Base-by-base conservation (phyloP, 2,329 filamentous ascomycete species). In the Paracorniculantispora psalliotae region DNA sequence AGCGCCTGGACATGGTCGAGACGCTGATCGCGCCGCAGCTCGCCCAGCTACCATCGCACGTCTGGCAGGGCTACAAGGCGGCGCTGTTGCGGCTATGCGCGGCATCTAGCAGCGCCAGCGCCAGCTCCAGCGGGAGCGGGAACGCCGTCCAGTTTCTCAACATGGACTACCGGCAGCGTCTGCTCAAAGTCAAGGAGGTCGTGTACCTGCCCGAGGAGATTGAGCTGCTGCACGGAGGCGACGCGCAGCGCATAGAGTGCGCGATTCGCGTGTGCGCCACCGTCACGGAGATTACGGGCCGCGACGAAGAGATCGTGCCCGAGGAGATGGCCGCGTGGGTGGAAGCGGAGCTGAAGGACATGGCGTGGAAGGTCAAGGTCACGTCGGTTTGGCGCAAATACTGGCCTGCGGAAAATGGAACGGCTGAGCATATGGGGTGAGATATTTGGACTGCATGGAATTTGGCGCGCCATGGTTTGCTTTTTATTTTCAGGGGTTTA, bases 151-250 rank as follows among this genome's bases (percentile, higher is more conserved):
- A n/a, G n/a, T n/a, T 63, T 5, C 53, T 58, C 17, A 49, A 59
- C 8, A 61, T 67, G 56, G 43, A 59, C 21, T 68, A 65, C 60
- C 17, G 51, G 12, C 61, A 66, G 30, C 65, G 68, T 4, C 63
- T 69, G 2, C 35, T 30, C 2, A 64, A 57, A 19, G 61, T 73
- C 30, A 61, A 63, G 13, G 62, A 59, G 15, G 66, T 72, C 19
- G 56, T 69, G 5, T 71, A 65, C 19, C 25, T 69, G 5, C 56
- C 61, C 4, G 71, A 73, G 52, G 71, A 73, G 61, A 48, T 65
- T 35, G 59, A 43, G 8, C 65, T 66, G 3, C 59, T 72, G 28
- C 51, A 47, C 12, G 58, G 44, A 13, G 59, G 62, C 1, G 62
- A 71, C 17, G 71, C 65, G 66, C 59, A 61, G 1, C 65, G 71